Conservation (phyloP, 78 protist genomes). For the Dictyostelium citrinum region DNA sequence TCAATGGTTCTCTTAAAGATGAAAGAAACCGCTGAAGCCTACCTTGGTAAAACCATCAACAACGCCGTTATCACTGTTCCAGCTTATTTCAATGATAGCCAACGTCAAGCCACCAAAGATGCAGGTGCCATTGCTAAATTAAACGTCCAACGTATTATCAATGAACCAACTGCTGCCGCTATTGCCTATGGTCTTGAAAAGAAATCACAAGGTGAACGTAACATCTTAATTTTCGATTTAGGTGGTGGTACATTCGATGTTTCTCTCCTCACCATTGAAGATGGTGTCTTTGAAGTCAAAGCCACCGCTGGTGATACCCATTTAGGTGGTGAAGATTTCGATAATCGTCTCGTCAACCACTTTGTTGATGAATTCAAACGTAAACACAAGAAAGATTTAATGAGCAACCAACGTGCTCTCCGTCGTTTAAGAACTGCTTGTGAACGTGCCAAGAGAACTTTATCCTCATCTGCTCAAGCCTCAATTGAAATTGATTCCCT, state of each 20-base stretch:
- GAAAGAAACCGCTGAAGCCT: constrained; percentile 93
- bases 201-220: constrained; percentile 87
- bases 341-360: constrained; percentile 93
- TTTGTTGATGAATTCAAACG: constrained; percentile 82
- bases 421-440: constrained; percentile 93
- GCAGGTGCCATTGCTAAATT: constrained; percentile 96
- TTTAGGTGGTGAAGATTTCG: constrained; percentile 99
- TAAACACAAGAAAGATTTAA: constrained; percentile 86
- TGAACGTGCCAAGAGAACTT: constrained; percentile 94
- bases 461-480: constrained; percentile 87
- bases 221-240: constrained; percentile 97
- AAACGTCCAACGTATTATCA: constrained; percentile 96
- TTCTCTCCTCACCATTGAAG: constrained; percentile 94
- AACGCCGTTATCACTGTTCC: constrained; percentile 96
- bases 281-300: constrained; percentile 98
- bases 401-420: constrained; percentile 86
- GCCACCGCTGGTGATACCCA: constrained; percentile 97
- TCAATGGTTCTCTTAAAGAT: constrained; percentile 95
- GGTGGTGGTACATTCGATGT: constrained; percentile 99
- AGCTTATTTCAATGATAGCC: constrained; percentile 98
- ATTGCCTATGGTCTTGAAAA: constrained; percentile 98
- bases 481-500: constrained; percentile 92
- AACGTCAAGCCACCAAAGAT: constrained; percentile 98
- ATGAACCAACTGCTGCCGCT: constrained; percentile 99
- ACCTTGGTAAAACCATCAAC: constrained; percentile 86